Base-by-base conservation (phyloP, 1,284 basidiomycete species). In the Ceratobasidium sp. region DNA sequence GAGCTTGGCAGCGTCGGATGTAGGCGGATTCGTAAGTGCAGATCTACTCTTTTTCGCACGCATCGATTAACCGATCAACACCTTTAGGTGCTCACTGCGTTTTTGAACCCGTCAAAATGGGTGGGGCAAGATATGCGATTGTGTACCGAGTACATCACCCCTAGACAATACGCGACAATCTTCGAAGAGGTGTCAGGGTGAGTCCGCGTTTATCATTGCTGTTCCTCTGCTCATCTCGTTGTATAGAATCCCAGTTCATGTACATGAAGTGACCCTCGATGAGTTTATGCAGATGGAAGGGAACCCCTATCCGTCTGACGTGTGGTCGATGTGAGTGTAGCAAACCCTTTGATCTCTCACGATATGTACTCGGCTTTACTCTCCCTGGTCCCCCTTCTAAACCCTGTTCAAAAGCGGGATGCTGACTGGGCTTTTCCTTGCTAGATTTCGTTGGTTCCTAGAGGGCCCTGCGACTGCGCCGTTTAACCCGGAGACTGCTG, bases 131-230 rank as follows among this genome's bases (percentile, higher is more conserved):
- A 70, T 57, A 70, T 70, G 68, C 68, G 68, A 37, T 32, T 70
- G 40, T 70, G 68, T 37, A 57, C 68, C 51, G 68, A 70, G 37
- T 70, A 56, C n/a, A 59, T 70, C n/a, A 70, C 68, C 46, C 68
- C 68, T 6, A 37, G 68, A 34, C 49, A 70, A 57, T 70, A 70
- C 19, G 68, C 68, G 13, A 70, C 68, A 15, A 70, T 70, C 51
- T 70, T 68, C 52, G 68, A 70, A 40, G 68, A 70, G 37, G 68
- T 70, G n/a, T 70, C 68, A 70, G 68, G 68, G 68, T 70, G 22
- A 22, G 68, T 19, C 44, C 25, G 64, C 25, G 29, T 44, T 66
- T 17, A 25, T 49, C n/a, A 17, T 22, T 19, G 37, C 37, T 43
- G 17, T 25, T 46, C 44, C 6, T 65, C 11, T 19, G n/a, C 8